Evolutionary conservation across 169 alveolate species (phyloP).

Genomic region (Theileria parva): DNA sequence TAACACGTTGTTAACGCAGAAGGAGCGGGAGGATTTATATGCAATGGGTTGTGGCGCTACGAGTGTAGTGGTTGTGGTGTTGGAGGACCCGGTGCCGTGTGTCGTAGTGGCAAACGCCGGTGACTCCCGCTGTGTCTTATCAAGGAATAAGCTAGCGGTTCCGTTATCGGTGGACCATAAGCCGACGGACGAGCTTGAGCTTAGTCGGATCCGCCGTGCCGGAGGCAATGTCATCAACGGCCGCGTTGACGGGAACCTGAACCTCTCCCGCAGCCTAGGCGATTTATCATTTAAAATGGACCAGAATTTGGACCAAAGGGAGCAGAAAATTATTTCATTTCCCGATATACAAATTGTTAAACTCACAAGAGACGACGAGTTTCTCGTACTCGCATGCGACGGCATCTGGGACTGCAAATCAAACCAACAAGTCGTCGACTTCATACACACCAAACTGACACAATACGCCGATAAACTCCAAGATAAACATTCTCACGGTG

Average conservation of each 20-base stretch:
- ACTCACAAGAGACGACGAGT: constrained; percentile 87
- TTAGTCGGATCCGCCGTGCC: constrained; percentile 87
- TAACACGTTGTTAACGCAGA: neutral
- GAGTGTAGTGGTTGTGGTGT: constrained; percentile 82
- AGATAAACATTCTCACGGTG: constrained; percentile 41
- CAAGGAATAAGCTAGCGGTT: constrained; percentile 89
- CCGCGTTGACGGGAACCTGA: constrained; percentile 94
- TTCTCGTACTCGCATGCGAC: constrained; percentile 98
- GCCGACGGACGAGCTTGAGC: constrained; percentile 94
- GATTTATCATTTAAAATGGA: constrained; percentile 94
- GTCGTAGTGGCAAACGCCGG: constrained; percentile 98
- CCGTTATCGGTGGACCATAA: constrained; percentile 97
- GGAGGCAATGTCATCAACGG: constrained; percentile 96
- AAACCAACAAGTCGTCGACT: constrained; percentile 90
- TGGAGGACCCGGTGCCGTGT: constrained; percentile 72
- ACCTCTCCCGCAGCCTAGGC: constrained; percentile 96
- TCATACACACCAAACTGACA: constrained; percentile 34
- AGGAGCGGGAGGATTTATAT: constrained; percentile 18
- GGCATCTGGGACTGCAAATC: constrained; percentile 98
- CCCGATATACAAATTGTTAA: constrained; percentile 91
- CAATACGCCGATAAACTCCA: constrained; percentile 21
- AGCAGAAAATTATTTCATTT: constrained; percentile 90
- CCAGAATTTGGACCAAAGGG: constrained; percentile 81
- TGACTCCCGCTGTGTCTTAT: constrained; percentile 96
- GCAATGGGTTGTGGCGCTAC: constrained; percentile 88